Percentiles rank a stretch among this genome's conserved stretches.
These are phyloP conservation scores for Brassica rapa DNA, from an alignment of 345 rosid species.

Conservation along the genomic window DNA sequence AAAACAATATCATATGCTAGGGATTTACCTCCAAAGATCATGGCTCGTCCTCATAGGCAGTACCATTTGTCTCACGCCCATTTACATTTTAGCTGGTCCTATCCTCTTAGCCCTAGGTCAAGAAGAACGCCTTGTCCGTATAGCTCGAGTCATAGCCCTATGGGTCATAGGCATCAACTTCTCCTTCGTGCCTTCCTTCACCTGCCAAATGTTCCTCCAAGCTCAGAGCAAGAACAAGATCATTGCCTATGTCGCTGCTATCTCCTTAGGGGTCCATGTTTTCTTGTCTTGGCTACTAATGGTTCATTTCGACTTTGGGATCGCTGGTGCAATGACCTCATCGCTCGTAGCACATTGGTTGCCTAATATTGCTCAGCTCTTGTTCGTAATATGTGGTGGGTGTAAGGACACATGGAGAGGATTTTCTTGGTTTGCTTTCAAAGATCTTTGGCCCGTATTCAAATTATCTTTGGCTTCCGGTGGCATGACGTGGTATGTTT, in stretches of 20 bases:
- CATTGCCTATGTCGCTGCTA: constrained; percentile 49
- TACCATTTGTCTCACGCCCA: constrained; percentile 51
- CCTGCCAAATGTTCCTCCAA: constrained; percentile 42
- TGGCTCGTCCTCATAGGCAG: constrained; percentile 53
- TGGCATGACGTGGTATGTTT: constrained; percentile 64
- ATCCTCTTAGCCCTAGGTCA: constrained; percentile 61
- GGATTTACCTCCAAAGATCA: constrained; percentile 76
- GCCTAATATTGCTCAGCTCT: constrained; percentile 32
- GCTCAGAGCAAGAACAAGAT: constrained; percentile 41
- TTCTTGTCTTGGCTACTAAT: constrained; percentile 43
- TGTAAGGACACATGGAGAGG: constrained; percentile 74
- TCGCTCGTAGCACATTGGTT: not conserved
- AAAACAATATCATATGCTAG: constrained; percentile 71
- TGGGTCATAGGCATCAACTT: constrained; percentile 58
- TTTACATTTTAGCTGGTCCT: constrained; percentile 52
- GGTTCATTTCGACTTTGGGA: constrained; percentile 5
- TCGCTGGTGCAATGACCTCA: not conserved
- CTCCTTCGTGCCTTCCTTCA: constrained; percentile 37
- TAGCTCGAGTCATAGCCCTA: constrained; percentile 48
- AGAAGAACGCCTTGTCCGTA: constrained; percentile 42
- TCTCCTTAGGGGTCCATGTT: constrained; percentile 35
- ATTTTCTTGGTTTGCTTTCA: constrained; percentile 56
- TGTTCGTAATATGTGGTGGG: constrained; percentile 50
- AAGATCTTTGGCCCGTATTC: constrained; percentile 48
- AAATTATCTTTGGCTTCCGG: constrained; percentile 52